Base-by-base conservation (phyloP, 805 yeast genomes). In the Zygosaccharomyces kombuchaensis region DNA sequence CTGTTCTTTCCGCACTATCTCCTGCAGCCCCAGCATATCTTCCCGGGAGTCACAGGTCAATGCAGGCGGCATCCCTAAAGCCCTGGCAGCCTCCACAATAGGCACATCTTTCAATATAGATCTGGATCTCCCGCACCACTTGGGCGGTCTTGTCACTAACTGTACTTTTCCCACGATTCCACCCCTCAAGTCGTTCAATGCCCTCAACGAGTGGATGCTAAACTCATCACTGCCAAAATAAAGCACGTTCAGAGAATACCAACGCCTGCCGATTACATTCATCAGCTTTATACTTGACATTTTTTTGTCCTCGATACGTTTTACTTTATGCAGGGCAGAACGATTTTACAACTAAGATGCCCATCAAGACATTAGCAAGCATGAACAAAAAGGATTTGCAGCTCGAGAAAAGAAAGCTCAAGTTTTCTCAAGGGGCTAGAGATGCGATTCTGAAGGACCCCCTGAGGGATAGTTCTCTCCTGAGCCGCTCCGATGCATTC, bases 211-310 rank as follows among this genome's bases (percentile, higher is more conserved):
- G 7, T 63, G 68, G 22, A 80, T 74, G 54, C 89, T 81, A 63
- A 87, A 87, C 17, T 62, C 63, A 58, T 87, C 96, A 1, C 89
- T 77, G 0, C 96, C 96, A 62, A 87, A 87, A 58, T 78, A 85
- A 1, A 88, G 86, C 8, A 87, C 52, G 30, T 58, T 57, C 38
- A 67, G 50, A 8, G 60, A 55, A 7, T 38, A 17, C 41, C 41
- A 38, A 10, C 41, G 17, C 17, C 22, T 38, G 10, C 41, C 26
- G 13, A 38, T 38, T 54, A 25, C 21, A 12, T 17, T 8, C 6
- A 26, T 3, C 16, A 7, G 16, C n/a, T n/a, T 29, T n/a, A 29
- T 10, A n/a, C 32, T 13, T 10, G 5, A 3, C 21, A 34, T 34
- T 21, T 12, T 22, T 14, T 34, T 27, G 8, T 13, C 1, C 23